These are phyloP conservation scores for Crithidia mellificae DNA, from an alignment of 208 protist genomes.

Conservation along the genomic window DNA sequence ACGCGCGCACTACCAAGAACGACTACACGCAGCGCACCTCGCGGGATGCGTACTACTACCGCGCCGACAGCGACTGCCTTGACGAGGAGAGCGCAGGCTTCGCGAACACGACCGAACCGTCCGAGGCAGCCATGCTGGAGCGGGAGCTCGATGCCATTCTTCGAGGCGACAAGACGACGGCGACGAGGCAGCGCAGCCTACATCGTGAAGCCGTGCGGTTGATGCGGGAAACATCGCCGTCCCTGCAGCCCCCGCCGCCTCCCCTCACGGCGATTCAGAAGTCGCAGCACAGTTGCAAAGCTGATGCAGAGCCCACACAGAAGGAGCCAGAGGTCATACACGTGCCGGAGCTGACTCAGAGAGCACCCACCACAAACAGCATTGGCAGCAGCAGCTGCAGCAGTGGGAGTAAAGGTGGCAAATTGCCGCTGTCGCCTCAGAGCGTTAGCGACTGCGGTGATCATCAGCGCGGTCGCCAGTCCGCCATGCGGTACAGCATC, in stretches of 20 bases:
- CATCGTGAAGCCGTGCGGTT: not conserved
- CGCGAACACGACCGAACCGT: not conserved
- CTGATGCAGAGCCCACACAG: too few relatives aligned
- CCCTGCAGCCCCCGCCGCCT: not conserved
- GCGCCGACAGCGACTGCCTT: not conserved
- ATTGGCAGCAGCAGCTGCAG: too few relatives aligned
- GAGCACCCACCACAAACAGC: too few relatives aligned
- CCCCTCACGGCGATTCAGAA: too few relatives aligned
- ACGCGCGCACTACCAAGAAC: not conserved
- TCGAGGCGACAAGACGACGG: not conserved
- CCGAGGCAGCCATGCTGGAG: constrained; percentile 12
- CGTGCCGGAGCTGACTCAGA: too few relatives aligned
- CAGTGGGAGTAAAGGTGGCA: too few relatives aligned
- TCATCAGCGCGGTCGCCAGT: not conserved
- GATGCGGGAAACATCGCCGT: too few relatives aligned
- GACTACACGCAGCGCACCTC: constrained; percentile 1
- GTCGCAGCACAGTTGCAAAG: too few relatives aligned
- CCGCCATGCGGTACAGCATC: constrained; percentile 25
- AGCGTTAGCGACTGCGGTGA: too few relatives aligned
- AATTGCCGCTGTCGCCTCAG: too few relatives aligned
- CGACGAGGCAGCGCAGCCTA: not conserved
- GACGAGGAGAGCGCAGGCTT: not conserved
- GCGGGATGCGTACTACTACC: constrained; percentile 26
- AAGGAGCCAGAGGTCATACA: too few relatives aligned
- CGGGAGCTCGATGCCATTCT: constrained; percentile 24